Percentiles rank a stretch among this genome's conserved stretches.
Conservation (phyloP, 2,329 filamentous ascomycete genomes). For the Hypoxylon sp. region DNA sequence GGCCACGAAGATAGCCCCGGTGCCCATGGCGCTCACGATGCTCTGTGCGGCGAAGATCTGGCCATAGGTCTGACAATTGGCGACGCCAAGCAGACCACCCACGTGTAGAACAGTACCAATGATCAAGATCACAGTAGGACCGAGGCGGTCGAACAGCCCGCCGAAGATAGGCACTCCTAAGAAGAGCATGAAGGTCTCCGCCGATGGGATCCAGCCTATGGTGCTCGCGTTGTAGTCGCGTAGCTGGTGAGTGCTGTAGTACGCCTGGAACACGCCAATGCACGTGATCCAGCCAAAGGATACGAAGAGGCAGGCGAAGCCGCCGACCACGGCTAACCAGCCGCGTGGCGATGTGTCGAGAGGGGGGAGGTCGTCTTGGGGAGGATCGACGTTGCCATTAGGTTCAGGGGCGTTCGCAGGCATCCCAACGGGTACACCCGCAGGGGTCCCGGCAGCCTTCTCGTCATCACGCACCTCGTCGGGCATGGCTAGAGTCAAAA, state of each 20-base stretch:
- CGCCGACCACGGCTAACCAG: conserved; percentile 23
- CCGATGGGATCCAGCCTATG: conserved; percentile 23
- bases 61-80: conserved; percentile 12
- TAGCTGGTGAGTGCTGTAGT: conserved; percentile 28
- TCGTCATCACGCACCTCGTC: background rate
- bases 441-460: conserved; percentile 1
- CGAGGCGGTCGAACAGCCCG: conserved; percentile 19
- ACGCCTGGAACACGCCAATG: conserved; percentile 28
- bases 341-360: conserved; percentile 3
- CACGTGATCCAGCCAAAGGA: conserved; percentile 34
- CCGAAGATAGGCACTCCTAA: conserved; percentile 20
- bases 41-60: conserved; percentile 15
- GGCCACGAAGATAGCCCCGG: conserved; percentile 11
- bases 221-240: conserved; percentile 22
- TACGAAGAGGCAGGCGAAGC: conserved; percentile 24
- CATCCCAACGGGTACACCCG: background rate
- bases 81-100: conserved; percentile 15
- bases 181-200: conserved; percentile 12
- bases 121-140: conserved; percentile 12
- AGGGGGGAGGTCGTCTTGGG: background rate
- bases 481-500: background rate
- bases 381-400: background rate
- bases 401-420: background rate
- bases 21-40: conserved; percentile 20
- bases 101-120: conserved; percentile 19